Conservation (phyloP, 2,329 filamentous ascomycete genomes). For the Apiospora rasikravindrae region DNA sequence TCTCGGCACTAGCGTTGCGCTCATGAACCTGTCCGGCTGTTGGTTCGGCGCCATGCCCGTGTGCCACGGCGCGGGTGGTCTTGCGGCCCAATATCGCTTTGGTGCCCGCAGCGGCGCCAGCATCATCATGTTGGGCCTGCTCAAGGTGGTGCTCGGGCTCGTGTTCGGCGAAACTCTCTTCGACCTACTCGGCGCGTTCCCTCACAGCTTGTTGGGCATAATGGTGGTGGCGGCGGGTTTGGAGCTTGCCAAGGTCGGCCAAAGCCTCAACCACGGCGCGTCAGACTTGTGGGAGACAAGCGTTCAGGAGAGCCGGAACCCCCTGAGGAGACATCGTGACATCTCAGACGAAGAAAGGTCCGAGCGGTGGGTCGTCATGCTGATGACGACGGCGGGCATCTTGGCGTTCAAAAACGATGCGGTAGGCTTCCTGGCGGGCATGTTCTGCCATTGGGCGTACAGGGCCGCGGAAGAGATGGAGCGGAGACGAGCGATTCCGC, state of each 20-base stretch:
- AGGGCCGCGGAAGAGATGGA: conserved; percentile 47
- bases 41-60: conserved; percentile 97
- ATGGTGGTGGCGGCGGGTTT: conserved; percentile 91
- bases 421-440: conserved; percentile 81
- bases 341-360: conserved; percentile 71
- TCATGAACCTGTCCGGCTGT: conserved; percentile 83
- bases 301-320: conserved; percentile 42
- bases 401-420: conserved; percentile 90
- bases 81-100: conserved; percentile 91
- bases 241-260: conserved; percentile 84
- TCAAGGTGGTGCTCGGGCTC: conserved; percentile 79
- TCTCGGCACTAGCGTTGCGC: conserved; percentile 79
- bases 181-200: conserved; percentile 72
- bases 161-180: conserved; percentile 78
- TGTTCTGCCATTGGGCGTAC: conserved; percentile 79
- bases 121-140: conserved; percentile 76
- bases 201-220: conserved; percentile 77
- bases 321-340: conserved; percentile 51
- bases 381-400: conserved; percentile 82
- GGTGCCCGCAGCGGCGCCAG: conserved; percentile 87
- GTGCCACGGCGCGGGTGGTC: conserved; percentile 89
- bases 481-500: background rate
- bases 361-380: conserved; percentile 86
- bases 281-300: conserved; percentile 64
- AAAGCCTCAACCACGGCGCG: conserved; percentile 78